These are phyloP conservation scores for Sclerotinia trifoliorum DNA, from an alignment of 2,329 filamentous ascomycete species.

Conservation along the genomic window DNA sequence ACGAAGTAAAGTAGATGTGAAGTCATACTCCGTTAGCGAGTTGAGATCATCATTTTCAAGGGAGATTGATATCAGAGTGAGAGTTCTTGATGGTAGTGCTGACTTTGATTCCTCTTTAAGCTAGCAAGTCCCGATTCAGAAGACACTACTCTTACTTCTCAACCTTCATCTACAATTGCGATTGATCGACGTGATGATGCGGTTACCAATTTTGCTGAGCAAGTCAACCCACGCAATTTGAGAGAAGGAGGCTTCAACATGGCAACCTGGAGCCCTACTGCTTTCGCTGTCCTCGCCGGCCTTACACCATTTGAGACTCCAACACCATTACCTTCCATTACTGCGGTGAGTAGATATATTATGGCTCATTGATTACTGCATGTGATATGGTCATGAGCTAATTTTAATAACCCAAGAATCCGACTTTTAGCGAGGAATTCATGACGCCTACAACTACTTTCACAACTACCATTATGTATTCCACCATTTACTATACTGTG, in stretches of 20 bases:
- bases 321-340: background rate
- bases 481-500: background rate
- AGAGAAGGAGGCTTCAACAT: background rate
- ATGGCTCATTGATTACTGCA: background rate
- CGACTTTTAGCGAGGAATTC: background rate
- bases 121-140: too few relatives aligned
- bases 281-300: too few relatives aligned
- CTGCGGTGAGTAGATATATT: background rate
- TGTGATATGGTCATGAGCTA: background rate
- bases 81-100: too few relatives aligned
- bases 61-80: too few relatives aligned
- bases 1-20: too few relatives aligned
- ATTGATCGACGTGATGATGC: fast-evolving
- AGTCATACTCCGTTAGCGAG: too few relatives aligned
- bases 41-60: too few relatives aligned
- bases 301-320: background rate
- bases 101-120: too few relatives aligned
- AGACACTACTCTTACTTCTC: background rate
- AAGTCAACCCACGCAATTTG: background rate
- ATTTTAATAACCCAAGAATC: background rate
- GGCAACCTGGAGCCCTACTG: background rate
- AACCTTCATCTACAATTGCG: background rate
- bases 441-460: background rate
- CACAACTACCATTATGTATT: background rate
- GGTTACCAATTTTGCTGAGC: fast-evolving